These are phyloP conservation scores for Ganoderma multipileum DNA, from an alignment of 1,284 basidiomycete species.

Conservation along the genomic window DNA sequence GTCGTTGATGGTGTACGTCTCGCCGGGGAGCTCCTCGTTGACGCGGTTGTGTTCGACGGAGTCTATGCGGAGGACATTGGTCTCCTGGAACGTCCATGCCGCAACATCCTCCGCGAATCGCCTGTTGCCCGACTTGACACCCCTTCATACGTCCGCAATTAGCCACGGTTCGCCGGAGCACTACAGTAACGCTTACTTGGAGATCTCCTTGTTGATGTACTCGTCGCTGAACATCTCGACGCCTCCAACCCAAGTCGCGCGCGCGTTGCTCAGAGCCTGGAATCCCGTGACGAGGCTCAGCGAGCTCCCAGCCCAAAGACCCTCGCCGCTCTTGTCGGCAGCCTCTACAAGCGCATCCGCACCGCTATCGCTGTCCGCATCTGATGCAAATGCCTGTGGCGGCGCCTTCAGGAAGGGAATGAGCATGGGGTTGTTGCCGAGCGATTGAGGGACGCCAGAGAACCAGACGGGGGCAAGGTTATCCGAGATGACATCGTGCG, in stretches of 20 bases:
- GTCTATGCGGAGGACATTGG: constrained; percentile 82
- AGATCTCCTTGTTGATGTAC: constrained; percentile 68
- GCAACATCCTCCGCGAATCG: constrained; percentile 79
- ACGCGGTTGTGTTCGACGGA: constrained; percentile 76
- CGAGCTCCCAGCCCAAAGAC: constrained; percentile 80
- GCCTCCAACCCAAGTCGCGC: constrained; percentile 86
- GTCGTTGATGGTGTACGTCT: constrained; percentile 89
- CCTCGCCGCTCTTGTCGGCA: constrained; percentile 74
- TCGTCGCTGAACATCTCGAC: constrained; percentile 80
- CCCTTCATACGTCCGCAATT: constrained; percentile 44
- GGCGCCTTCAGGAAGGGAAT: constrained; percentile 86
- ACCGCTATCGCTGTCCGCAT: constrained; percentile 62
- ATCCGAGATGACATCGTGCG: constrained; percentile 51
- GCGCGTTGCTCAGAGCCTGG: constrained; percentile 82
- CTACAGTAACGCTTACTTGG: constrained; percentile 53
- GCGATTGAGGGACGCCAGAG: constrained; percentile 76
- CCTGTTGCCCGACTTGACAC: constrained; percentile 75
- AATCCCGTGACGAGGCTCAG: constrained; percentile 87
- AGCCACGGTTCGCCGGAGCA: not conserved
- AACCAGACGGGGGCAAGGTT: constrained; percentile 72
- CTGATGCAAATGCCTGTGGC: constrained; percentile 73
- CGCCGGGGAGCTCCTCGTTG: constrained; percentile 62
- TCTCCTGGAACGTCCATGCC: constrained; percentile 93
- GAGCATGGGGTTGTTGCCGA: constrained; percentile 84
- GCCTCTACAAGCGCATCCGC: constrained; percentile 69